Conservation (phyloP, 257 asterid species). For the Solanum medicagineum region DNA sequence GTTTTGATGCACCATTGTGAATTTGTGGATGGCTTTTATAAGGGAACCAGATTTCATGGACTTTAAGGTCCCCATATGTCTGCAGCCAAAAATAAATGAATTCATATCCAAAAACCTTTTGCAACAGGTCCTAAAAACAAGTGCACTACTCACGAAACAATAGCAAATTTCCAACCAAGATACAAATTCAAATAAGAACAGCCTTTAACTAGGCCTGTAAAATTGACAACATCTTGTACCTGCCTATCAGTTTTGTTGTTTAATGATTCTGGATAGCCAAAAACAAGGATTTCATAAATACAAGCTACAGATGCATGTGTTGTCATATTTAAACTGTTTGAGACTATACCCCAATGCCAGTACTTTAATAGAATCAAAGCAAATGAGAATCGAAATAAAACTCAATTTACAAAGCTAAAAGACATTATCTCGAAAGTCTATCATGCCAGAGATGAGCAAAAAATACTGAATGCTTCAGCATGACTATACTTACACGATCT, state of each 20-base stretch:
- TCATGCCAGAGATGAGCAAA: not conserved
- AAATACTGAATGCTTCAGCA: not conserved
- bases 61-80: constrained; percentile 50
- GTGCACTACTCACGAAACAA: not conserved
- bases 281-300: not conserved
- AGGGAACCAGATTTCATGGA: constrained; percentile 66
- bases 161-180: not conserved
- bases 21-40: constrained; percentile 59
- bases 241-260: not conserved
- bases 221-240: not conserved
- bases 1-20: constrained; percentile 74
- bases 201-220: not conserved
- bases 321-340: not conserved
- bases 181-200: not conserved
- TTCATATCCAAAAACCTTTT: not conserved
- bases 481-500: constrained; percentile 62
- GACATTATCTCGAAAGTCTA: not conserved
- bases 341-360: not conserved
- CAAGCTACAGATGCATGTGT: not conserved
- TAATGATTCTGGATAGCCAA: not conserved
- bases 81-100: constrained; percentile 6
- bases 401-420: not conserved
- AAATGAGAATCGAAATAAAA: not conserved
- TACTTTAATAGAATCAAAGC: not conserved
- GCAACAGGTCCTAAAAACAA: not conserved